Conservation (phyloP, 345 rosid species). For the Raphanus raphanistrum region DNA sequence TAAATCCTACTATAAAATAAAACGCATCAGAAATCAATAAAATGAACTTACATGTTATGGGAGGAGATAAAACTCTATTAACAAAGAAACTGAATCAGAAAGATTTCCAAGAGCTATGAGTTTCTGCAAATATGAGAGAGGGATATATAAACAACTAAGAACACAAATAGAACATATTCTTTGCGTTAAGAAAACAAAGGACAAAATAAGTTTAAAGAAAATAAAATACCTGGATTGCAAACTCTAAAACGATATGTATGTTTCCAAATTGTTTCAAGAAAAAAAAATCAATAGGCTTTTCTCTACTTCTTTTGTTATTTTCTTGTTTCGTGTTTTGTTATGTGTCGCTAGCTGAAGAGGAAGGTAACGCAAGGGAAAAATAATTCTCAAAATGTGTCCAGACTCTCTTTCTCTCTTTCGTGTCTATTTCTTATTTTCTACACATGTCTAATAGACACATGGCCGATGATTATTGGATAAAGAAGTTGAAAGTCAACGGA, state of each 20-base stretch:
- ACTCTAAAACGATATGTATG: not conserved
- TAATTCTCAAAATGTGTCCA: constrained; percentile 4
- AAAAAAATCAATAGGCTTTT: not conserved
- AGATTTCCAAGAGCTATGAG: constrained; percentile 17
- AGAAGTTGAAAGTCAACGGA: constrained; percentile 35
- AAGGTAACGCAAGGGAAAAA: constrained; percentile 22
- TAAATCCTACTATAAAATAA: constrained; percentile 4
- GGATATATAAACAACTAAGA: constrained; percentile 10
- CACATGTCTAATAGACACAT: constrained; percentile 11
- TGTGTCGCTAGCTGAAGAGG: constrained; percentile 12
- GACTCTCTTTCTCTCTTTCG: not conserved
- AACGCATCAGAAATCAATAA: not conserved
- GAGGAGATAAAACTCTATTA: constrained; percentile 22
- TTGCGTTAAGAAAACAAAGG: not conserved
- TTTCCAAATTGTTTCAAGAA: not conserved
- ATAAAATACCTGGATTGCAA: constrained; percentile 11
- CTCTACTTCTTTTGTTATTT: not conserved
- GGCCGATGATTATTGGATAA: constrained; percentile 16
- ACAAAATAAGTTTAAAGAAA: not conserved
- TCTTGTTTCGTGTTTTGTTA: constrained; percentile 9
- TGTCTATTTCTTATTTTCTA: constrained; percentile 18
- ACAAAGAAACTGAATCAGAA: constrained; percentile 8
- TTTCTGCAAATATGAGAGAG: constrained; percentile 15
- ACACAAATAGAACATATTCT: not conserved
- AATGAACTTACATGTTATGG: constrained; percentile 33